Percentiles rank a stretch among this genome's conserved stretches.
Conservation (phyloP, 2,329 filamentous ascomycete species). For the Colletotrichum caudatum region DNA sequence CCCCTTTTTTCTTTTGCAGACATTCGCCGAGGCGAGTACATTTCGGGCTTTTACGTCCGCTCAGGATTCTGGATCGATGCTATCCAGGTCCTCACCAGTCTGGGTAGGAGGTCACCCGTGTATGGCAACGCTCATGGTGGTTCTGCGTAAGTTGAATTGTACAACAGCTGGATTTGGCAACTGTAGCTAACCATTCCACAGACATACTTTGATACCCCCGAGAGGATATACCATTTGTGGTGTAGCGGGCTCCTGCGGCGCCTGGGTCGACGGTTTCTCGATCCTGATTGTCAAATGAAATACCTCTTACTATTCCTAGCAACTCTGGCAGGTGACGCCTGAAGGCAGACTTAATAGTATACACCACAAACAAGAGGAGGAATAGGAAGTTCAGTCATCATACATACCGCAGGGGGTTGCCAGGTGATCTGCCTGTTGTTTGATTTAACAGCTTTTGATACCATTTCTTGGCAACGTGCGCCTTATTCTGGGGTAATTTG, state of each 20-base stretch:
- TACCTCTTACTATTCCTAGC: not conserved
- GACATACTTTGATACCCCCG: constrained; percentile 89
- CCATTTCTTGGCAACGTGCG: constrained; percentile 14
- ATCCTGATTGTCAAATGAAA: constrained; percentile 68
- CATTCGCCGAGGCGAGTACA: constrained; percentile 83
- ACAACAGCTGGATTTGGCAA: constrained; percentile 7
- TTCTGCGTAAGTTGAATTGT: constrained; percentile 74
- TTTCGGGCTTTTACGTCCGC: constrained; percentile 87
- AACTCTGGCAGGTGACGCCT: not conserved
- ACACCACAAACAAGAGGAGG: not conserved
- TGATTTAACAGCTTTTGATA: constrained; percentile 14
- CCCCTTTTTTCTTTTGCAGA: constrained; percentile 62
- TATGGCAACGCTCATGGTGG: constrained; percentile 87
- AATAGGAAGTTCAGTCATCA: not conserved
- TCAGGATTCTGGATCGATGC: constrained; percentile 88
- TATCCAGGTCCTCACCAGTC: constrained; percentile 88
- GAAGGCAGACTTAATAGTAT: not conserved
- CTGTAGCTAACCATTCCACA: constrained; percentile 53
- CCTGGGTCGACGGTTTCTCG: constrained; percentile 88
- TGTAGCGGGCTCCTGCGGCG: constrained; percentile 82
- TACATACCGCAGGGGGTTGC: not conserved
- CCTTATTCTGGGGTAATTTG: constrained; percentile 8
- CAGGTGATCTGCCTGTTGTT: not conserved
- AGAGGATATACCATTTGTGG: constrained; percentile 90
- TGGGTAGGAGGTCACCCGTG: constrained; percentile 85